Percentiles rank a stretch among this genome's conserved stretches.
phyloP scores from a whole-genome alignment of 139 green algal genomes.

The Eudorina sp. region DNA sequence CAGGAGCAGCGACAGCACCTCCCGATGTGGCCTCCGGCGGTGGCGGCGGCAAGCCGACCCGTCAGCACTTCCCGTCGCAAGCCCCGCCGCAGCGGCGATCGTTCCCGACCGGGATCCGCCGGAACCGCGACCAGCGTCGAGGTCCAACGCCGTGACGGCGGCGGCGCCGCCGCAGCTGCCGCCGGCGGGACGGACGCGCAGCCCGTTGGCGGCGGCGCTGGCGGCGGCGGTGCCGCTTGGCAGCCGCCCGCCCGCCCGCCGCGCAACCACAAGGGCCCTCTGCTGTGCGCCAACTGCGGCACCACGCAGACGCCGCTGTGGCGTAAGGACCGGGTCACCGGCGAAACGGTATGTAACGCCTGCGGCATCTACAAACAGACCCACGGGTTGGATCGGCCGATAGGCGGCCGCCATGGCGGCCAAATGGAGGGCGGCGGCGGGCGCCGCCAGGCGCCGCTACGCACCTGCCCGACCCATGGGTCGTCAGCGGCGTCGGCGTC shows the following conservation, averaged over 20 bases:
- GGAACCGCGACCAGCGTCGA: not conserved
- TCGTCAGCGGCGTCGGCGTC: not conserved
- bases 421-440: not conserved
- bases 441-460: not conserved
- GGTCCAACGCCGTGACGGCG: not conserved
- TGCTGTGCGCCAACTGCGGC: conserved; percentile 56
- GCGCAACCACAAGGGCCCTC: conserved; percentile 34
- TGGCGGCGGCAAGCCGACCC: not conserved
- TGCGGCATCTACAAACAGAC: conserved; percentile 71
- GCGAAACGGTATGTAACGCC: conserved; percentile 55
- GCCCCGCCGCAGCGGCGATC: not conserved
- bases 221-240: not conserved
- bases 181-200: not conserved
- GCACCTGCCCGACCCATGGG: not conserved
- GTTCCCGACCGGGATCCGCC: not conserved
- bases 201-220: not conserved
- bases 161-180: not conserved
- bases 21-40: not conserved
- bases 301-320: conserved; percentile 56
- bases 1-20: not conserved
- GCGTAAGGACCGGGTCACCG: conserved; percentile 56
- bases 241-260: not conserved
- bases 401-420: not conserved
- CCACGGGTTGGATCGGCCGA: conserved; percentile 57
- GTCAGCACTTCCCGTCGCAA: not conserved